Conservation (phyloP, 768 basidiomycete genomes). For the Suillus lakei region DNA sequence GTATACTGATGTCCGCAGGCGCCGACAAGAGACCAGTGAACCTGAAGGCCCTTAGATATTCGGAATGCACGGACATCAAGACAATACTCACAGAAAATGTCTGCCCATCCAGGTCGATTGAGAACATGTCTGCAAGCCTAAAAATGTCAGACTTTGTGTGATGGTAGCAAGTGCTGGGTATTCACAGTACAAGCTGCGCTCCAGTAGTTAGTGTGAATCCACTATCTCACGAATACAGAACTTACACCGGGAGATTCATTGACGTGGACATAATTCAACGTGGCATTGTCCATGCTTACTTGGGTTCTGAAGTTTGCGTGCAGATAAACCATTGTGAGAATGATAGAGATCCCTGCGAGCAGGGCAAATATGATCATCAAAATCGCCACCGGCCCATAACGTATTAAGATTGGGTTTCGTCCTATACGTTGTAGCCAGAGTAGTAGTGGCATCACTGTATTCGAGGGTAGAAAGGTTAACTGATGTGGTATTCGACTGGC, state of each 20-base stretch:
- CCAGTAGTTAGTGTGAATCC: not conserved
- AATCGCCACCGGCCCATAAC: slow-evolving; percentile 2
- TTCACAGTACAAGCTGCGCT: slow-evolving; percentile 10
- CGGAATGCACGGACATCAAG: not conserved
- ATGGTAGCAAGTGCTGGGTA: not conserved
- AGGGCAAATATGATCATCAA: not conserved
- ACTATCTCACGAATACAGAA: not conserved
- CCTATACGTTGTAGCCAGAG: not conserved
- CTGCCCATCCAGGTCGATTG: slow-evolving; percentile 2
- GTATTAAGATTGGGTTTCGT: slow-evolving; percentile 4
- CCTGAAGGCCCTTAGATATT: not conserved
- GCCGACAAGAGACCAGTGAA: slow-evolving; percentile 13
- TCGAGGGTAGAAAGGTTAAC: too few species aligned
- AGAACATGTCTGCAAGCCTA: slow-evolving; percentile 8
- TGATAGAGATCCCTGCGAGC: not conserved
- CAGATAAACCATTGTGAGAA: slow-evolving; percentile 3
- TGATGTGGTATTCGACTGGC: too few species aligned
- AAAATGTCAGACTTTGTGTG: not conserved
- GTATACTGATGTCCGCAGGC: slow-evolving; percentile 10
- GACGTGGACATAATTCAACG: not conserved
- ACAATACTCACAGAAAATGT: slow-evolving; percentile 7
- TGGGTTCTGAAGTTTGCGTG: not conserved
- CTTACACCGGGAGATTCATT: slow-evolving; percentile 8
- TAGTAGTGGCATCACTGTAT: too few species aligned
- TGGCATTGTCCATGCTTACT: slow-evolving; percentile 6